phyloP scores from a whole-genome alignment of 164 flowering plant genomes.

The Taxillus chinensis region DNA sequence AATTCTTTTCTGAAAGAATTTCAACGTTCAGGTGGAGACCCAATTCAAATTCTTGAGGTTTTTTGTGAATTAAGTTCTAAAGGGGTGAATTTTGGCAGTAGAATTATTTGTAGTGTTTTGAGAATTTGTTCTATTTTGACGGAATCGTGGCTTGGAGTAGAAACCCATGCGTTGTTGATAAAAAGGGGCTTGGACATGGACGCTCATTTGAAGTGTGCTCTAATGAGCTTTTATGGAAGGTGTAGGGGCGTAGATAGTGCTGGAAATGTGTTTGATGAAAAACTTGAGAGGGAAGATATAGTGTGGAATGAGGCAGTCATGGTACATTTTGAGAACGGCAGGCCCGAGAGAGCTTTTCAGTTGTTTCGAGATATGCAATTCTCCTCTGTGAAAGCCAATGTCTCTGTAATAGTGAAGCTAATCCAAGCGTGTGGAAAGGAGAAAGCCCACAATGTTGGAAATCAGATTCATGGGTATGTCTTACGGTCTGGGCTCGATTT shows the following conservation, averaged over 20 bases:
- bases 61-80: slow-evolving; percentile 36
- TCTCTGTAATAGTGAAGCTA: slow-evolving; percentile 26
- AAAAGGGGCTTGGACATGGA: slow-evolving; percentile 48
- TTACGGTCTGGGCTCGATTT: slow-evolving; percentile 22
- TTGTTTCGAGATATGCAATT: slow-evolving; percentile 46
- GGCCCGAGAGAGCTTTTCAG: slow-evolving; percentile 19
- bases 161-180: slow-evolving; percentile 42
- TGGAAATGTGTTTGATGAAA: slow-evolving; percentile 31
- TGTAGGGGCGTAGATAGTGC: slow-evolving; percentile 33
- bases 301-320: slow-evolving; percentile 46
- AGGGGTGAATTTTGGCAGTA: slow-evolving; percentile 26
- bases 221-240: slow-evolving; percentile 47
- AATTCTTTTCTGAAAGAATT: slow-evolving; percentile 33
- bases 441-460: slow-evolving; percentile 39
- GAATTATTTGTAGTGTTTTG: slow-evolving; percentile 20
- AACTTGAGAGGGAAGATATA: slow-evolving; percentile 12
- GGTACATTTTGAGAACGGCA: slow-evolving; percentile 27
- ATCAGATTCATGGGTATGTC: slow-evolving; percentile 59
- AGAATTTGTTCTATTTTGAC: slow-evolving; percentile 26
- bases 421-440: slow-evolving; percentile 49
- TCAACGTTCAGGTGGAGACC: slow-evolving; percentile 21
- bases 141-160: slow-evolving; percentile 37
- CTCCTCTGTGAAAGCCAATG: slow-evolving; percentile 22
- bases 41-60: slow-evolving; percentile 30
- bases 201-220: slow-evolving; percentile 30